Conservation (phyloP, 805 yeast genomes). For the Schwanniomyces polymorphus region DNA sequence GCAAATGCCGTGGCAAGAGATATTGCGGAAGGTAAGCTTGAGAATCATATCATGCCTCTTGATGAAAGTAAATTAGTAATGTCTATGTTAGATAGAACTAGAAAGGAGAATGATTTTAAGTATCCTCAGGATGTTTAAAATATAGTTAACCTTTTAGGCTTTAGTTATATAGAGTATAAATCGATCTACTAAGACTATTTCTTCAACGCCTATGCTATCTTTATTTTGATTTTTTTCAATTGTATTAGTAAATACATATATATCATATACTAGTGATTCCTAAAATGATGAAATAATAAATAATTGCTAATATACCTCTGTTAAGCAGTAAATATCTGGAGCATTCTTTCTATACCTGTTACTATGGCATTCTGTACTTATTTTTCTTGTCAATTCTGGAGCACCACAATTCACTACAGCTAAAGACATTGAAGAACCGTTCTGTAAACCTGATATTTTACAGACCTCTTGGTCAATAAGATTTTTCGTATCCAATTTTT, state of each 20-base stretch:
- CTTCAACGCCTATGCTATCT: too few relatives aligned
- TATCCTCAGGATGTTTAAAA: constrained; percentile 39
- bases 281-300: not conserved
- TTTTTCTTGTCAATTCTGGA: constrained; percentile 22
- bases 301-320: constrained; percentile 26
- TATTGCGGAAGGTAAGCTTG: constrained; percentile 36
- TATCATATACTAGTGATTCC: not conserved
- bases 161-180: too few relatives aligned
- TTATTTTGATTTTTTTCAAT: not conserved
- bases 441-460: constrained; percentile 8
- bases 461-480: constrained; percentile 15
- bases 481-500: constrained; percentile 19
- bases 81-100: constrained; percentile 47
- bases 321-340: constrained; percentile 44
- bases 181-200: too few relatives aligned
- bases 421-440: constrained; percentile 20
- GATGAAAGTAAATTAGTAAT: constrained; percentile 48
- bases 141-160: too few relatives aligned
- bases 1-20: constrained; percentile 54
- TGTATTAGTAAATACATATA: not conserved
- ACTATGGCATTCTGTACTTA: constrained; percentile 28
- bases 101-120: constrained; percentile 43
- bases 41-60: constrained; percentile 38
- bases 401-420: constrained; percentile 47
- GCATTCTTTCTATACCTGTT: constrained; percentile 23